Evolutionary conservation across 108 stramenopile species (phyloP), one percentile per base, ranked within the genome.

Genomic region (Nitzschia inconspicua): DNA sequence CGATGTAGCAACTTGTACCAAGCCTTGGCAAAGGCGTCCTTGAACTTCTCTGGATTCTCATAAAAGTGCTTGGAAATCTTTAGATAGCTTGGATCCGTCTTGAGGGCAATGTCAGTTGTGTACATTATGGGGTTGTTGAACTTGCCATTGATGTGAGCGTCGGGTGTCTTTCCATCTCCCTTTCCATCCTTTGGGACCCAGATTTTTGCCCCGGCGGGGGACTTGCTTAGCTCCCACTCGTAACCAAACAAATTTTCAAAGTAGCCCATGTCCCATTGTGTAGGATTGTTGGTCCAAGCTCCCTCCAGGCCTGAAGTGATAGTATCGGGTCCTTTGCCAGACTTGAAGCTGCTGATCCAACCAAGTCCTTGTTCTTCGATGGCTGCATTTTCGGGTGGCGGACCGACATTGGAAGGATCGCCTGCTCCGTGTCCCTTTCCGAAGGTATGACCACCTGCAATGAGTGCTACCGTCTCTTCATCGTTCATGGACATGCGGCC

Each of bases 371-470:
- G 83, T 57, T 88, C 57, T 48, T 84, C 69, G 20, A 88, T 63
- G 5, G 68, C 31, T 2, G 83, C 83, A 27, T 73, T 83, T 51
- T 88, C 83, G 14, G 86, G 86, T 61, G 82, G 83, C n/a, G 78
- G 48, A 34, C 86, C 86, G 0, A 88, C 86, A 31, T 70, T 68
- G 2, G 60, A 60, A 3, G 83, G 51, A 66, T 82, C 54, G 0
- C 70, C 82, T 14, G 87, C 87, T 32, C 87, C 87, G 69, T 89
- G 87, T 3, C 78, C 66, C 47, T 89, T 89, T n/a, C 84, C 87
- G 48, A 89, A 85, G 2, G 87, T 88, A 52, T 89, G 87, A 19
- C 87, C 87, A 52, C 87, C 87, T 16, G 87, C 87, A 63, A 89
- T 83, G 28, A 89, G 56, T 29, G 87, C 87, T 10, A 89, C 87